A percentile compares a stretch with the other conserved stretches of the same genome.
Conservation (phyloP, 2,329 filamentous ascomycete species). For the Colletotrichum euphorbiae region DNA sequence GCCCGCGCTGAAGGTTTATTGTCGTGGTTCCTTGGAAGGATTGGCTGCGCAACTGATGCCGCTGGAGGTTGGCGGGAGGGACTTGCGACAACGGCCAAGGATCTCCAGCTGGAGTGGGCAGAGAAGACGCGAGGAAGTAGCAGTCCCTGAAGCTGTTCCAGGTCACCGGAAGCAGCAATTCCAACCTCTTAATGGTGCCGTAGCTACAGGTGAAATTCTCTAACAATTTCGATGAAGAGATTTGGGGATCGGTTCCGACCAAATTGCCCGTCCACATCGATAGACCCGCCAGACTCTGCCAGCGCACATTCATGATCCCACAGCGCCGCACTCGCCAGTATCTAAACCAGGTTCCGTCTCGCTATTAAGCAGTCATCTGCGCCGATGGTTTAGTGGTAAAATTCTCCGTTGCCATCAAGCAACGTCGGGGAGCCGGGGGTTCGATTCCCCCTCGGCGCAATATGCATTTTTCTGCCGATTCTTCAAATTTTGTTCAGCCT, state of each 20-base stretch:
- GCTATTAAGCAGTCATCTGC: rapidly evolving
- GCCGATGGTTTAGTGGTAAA: conserved; percentile 16
- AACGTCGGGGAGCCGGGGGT: conserved; percentile 11
- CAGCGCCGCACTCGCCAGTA: rapidly evolving
- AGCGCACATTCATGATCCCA: background rate
- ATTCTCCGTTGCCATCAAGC: conserved; percentile 8
- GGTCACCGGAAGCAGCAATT: too few species aligned
- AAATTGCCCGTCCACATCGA: too few species aligned
- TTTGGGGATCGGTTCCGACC: too few species aligned
- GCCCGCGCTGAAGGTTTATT: conserved; percentile 59
- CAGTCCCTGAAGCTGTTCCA: background rate
- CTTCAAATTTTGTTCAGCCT: too few species aligned
- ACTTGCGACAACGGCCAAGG: conserved; percentile 47
- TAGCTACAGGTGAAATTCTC: too few species aligned
- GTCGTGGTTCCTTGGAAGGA: conserved; percentile 54
- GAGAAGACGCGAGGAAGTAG: background rate
- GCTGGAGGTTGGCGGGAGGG: conserved; percentile 55
- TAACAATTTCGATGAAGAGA: too few species aligned
- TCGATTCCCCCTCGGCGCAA: conserved; percentile 7
- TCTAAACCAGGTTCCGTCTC: background rate
- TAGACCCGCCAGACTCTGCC: background rate
- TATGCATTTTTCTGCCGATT: background rate
- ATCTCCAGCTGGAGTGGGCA: conserved; percentile 8
- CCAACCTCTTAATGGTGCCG: too few species aligned
- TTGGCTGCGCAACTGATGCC: conserved; percentile 49